Base-by-base conservation (phyloP, 208 protist species). In the Wallacemonas sp. region DNA sequence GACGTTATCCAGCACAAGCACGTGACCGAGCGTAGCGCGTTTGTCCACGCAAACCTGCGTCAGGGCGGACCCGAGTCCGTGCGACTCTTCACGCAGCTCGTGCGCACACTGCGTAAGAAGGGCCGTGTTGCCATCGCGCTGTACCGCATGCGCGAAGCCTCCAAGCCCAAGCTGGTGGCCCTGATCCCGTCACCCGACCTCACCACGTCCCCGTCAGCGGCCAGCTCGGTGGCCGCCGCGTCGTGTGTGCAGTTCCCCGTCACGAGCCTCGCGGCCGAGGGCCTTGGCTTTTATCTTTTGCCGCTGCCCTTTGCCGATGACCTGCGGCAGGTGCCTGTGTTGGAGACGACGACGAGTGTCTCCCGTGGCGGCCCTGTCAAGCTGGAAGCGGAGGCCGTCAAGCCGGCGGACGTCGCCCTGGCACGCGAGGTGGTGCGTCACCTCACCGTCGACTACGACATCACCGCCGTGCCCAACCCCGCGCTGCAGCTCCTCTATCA, bases 301-400 rank as follows among this genome's bases (percentile, higher is more conserved):
- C 83, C 83, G 19, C 64, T 97, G 12, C 87, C 92, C 12, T 97
- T 86, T 63, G 89, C 87, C 1, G 88, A 95, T 21, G 92, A 93
- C 39, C 52, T 95, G 13, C 77, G 89, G 33, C 26, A 33, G 1
- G 34, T 91, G 19, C 78, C 80, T 1, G 26, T 68, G 1, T 46
- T 77, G 38, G n/a, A 54, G 36, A 57, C 55, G 13, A 66, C 62
- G 34, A 60, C 60, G 4, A 21, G 48, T 3, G 63, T 42, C 15
- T 19, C 26, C 12, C 46, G 33, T 0, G n/a, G 19, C 2, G 32
- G 10, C 4, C 26, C 71, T 8, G 50, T 66, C n/a, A 52, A 46
- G 55, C 22, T 65, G 37, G 57, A 58, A 44, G 41, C 48, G 13
- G 65, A 69, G 34, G 37, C 21, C 24, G 32, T 44, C 9, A 27